Conservation (phyloP, 2,329 filamentous ascomycete genomes). For the Lachnellula subtilissima region DNA sequence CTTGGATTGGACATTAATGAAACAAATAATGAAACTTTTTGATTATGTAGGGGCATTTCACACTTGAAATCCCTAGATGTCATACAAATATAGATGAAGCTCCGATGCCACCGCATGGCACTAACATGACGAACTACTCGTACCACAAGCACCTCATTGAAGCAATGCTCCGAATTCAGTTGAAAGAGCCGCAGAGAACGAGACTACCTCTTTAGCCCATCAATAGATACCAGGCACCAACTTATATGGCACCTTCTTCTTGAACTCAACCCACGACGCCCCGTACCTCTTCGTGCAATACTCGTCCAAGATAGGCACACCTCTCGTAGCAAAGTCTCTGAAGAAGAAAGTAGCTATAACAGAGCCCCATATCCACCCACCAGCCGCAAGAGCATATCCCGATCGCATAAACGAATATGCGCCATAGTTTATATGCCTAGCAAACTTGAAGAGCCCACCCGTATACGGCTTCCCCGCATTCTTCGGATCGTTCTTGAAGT, state of each 20-base stretch:
- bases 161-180: neutral
- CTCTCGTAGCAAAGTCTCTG: conserved; percentile 41
- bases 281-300: conserved; percentile 43
- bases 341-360: conserved; percentile 38
- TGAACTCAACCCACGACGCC: conserved; percentile 34
- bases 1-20: no score
- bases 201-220: neutral
- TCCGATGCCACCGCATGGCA: no score
- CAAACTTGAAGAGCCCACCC: conserved; percentile 44
- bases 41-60: no score
- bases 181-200: no score
- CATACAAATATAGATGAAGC: no score
- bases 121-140: no score
- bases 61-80: no score
- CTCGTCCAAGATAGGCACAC: conserved; percentile 43
- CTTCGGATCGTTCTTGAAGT: conserved; percentile 45
- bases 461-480: conserved; percentile 50
- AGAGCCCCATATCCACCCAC: conserved; percentile 42
- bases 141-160: neutral
- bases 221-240: conserved; percentile 35
- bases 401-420: conserved; percentile 47
- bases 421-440: conserved; percentile 51
- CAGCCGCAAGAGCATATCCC: conserved; percentile 44
- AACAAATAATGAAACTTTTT: no score
- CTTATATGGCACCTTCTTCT: conserved; percentile 35